A percentile compares a stretch with the other conserved stretches of the same genome.
Evolutionary conservation across 139 green algal genomes (phyloP).

Genomic region (Micromonas commoda): DNA sequence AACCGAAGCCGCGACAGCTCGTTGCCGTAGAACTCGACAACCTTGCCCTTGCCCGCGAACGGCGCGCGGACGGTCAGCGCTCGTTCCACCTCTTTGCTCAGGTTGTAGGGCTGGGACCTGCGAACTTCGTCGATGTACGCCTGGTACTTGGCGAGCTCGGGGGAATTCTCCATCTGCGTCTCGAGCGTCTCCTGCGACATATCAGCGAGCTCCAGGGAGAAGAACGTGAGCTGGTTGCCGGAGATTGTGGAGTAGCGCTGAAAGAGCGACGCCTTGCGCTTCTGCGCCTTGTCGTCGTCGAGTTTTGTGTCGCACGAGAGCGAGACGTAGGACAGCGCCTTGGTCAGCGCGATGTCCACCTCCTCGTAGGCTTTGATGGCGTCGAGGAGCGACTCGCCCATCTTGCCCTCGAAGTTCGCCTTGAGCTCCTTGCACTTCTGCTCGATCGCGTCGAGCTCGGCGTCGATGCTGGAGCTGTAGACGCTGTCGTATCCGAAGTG

Average conservation of each 20-base stretch:
- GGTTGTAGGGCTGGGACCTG: slow-evolving; percentile 20
- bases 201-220: slow-evolving; percentile 14
- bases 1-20: slow-evolving; percentile 17
- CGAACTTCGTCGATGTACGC: slow-evolving; percentile 21
- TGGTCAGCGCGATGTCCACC: slow-evolving; percentile 13
- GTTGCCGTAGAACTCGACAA: slow-evolving; percentile 28
- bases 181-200: neutral
- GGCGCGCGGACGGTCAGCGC: slow-evolving; percentile 15
- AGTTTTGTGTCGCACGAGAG: slow-evolving; percentile 10
- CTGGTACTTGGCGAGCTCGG: slow-evolving; percentile 5
- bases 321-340: slow-evolving; percentile 12
- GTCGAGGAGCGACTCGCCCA: neutral
- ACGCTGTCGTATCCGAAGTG: slow-evolving; percentile 2
- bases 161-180: neutral
- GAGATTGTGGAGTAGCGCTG: slow-evolving; percentile 11
- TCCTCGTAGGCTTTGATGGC: slow-evolving; percentile 10
- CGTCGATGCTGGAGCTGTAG: neutral
- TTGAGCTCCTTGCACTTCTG: slow-evolving; percentile 7
- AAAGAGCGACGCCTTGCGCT: slow-evolving; percentile 15
- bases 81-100: slow-evolving; percentile 24
- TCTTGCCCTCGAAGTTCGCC: slow-evolving; percentile 17
- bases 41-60: slow-evolving; percentile 22
- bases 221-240: slow-evolving; percentile 12
- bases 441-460: slow-evolving; percentile 5
- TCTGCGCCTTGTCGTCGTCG: slow-evolving; percentile 3